Conservation (phyloP, 1,284 basidiomycete genomes). For the Lentinula novae-zelandiae region DNA sequence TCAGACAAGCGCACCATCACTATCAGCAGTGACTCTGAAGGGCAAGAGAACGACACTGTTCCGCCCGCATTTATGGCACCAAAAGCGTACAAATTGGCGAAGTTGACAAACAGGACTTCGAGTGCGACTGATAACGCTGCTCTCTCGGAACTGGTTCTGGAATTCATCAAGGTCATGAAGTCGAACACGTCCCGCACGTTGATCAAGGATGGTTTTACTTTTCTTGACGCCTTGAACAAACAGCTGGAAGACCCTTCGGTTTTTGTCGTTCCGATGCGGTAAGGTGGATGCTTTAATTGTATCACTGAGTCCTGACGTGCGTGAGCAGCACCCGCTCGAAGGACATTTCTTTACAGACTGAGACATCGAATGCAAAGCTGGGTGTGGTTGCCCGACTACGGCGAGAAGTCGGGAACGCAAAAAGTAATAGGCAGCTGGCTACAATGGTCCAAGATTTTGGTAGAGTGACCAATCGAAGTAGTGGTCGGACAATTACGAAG, state of each 20-base stretch:
- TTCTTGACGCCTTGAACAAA: slow-evolving; percentile 64
- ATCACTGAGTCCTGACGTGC: neutral
- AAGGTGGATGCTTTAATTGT: slow-evolving; percentile 11
- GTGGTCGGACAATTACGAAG: slow-evolving; percentile 66
- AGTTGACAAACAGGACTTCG: slow-evolving; percentile 38
- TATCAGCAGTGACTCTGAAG: slow-evolving; percentile 44
- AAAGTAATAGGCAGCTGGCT: slow-evolving; percentile 52
- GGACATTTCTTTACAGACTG: slow-evolving; percentile 29
- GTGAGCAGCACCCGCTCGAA: slow-evolving; percentile 16
- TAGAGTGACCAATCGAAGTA: slow-evolving; percentile 59
- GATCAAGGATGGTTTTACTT: slow-evolving; percentile 66
- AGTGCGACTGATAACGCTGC: slow-evolving; percentile 50
- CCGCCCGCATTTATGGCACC: slow-evolving; percentile 30
- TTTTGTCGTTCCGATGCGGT: slow-evolving; percentile 50
- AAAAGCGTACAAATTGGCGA: slow-evolving; percentile 53
- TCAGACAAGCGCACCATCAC: slow-evolving; percentile 36
- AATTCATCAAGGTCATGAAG: slow-evolving; percentile 57
- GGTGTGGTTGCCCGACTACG: slow-evolving; percentile 54
- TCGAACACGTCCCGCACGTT: slow-evolving; percentile 60
- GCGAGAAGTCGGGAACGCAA: slow-evolving; percentile 46
- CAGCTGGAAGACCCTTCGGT: slow-evolving; percentile 65
- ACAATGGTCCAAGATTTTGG: slow-evolving; percentile 65
- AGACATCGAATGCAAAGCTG: slow-evolving; percentile 50
- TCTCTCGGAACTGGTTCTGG: slow-evolving; percentile 48
- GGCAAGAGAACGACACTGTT: slow-evolving; percentile 23